Conservation (phyloP, 2,329 filamentous ascomycete genomes). For the Calonectria montana region DNA sequence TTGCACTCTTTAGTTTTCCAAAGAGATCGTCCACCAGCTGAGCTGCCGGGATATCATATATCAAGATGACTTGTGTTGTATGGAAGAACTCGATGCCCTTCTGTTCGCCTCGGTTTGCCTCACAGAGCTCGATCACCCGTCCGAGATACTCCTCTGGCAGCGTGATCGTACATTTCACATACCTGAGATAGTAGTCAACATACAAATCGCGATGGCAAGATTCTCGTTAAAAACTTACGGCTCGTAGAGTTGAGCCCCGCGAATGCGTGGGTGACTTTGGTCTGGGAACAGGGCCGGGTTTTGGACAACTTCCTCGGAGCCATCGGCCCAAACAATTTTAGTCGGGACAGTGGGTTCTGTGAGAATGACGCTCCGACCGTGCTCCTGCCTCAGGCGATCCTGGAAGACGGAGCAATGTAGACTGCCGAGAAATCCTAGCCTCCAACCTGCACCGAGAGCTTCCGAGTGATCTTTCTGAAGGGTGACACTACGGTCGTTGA, state of each 20-base stretch:
- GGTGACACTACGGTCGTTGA: constrained; percentile 96
- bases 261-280: constrained; percentile 58
- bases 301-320: constrained; percentile 81
- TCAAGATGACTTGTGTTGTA: constrained; percentile 90
- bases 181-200: constrained; percentile 51
- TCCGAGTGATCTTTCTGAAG: constrained; percentile 95
- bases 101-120: constrained; percentile 88
- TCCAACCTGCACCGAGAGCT: constrained; percentile 92
- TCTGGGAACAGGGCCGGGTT: constrained; percentile 93
- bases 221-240: constrained; percentile 52
- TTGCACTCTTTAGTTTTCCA: constrained; percentile 92
- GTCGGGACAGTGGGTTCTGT: constrained; percentile 96
- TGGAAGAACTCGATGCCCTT: constrained; percentile 92
- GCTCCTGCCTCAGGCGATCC: constrained; percentile 92
- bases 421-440: constrained; percentile 94
- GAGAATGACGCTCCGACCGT: constrained; percentile 95
- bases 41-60: constrained; percentile 88
- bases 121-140: constrained; percentile 94
- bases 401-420: constrained; percentile 99
- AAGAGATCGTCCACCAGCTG: constrained; percentile 98
- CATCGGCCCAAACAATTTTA: constrained; percentile 82
- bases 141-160: constrained; percentile 95
- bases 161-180: constrained; percentile 86
- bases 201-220: neutral
- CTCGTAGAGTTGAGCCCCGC: constrained; percentile 60